Conservation (phyloP, 2,329 filamentous ascomycete species). For the Penicillium sclerotigenum region DNA sequence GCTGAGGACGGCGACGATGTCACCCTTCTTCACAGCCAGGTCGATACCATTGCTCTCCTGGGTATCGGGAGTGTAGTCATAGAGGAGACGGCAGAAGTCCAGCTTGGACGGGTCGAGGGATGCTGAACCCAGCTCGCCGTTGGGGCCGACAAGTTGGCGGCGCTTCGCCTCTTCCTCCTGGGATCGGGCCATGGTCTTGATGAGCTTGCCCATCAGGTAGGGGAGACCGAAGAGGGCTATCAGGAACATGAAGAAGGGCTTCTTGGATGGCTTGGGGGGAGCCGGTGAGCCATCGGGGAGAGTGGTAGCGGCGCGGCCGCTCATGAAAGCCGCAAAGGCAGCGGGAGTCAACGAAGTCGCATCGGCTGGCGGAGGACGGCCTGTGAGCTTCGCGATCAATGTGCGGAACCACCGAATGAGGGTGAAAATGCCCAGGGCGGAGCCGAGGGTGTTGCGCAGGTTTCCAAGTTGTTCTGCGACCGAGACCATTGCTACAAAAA, state of each 20-base stretch:
- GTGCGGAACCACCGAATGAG: constrained; percentile 93
- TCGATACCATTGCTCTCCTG: constrained; percentile 68
- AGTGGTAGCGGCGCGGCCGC: constrained; percentile 52
- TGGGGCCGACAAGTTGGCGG: constrained; percentile 52
- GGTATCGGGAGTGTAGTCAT: constrained; percentile 84
- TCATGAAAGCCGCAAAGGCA: constrained; percentile 86
- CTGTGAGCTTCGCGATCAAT: constrained; percentile 85
- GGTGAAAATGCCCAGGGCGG: constrained; percentile 91
- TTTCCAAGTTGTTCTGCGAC: constrained; percentile 97
- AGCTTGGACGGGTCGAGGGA: constrained; percentile 82
- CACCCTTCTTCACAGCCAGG: constrained; percentile 87
- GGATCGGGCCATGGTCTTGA: constrained; percentile 74
- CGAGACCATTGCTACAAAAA: constrained; percentile 81
- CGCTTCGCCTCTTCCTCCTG: constrained; percentile 71
- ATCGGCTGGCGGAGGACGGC: constrained; percentile 82
- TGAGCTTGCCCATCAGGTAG: constrained; percentile 95
- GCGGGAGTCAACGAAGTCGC: constrained; percentile 83
- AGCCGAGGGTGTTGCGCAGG: constrained; percentile 87
- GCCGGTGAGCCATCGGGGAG: constrained; percentile 65
- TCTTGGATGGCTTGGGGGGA: constrained; percentile 76
- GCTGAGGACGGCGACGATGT: constrained; percentile 88
- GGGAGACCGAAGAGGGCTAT: constrained; percentile 91
- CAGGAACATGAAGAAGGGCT: constrained; percentile 94
- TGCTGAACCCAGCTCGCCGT: constrained; percentile 43
- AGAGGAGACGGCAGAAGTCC: constrained; percentile 92